These are phyloP conservation scores for Pyrenochaeta sp. DNA, from an alignment of 2,329 filamentous ascomycete genomes.

Conservation along the genomic window DNA sequence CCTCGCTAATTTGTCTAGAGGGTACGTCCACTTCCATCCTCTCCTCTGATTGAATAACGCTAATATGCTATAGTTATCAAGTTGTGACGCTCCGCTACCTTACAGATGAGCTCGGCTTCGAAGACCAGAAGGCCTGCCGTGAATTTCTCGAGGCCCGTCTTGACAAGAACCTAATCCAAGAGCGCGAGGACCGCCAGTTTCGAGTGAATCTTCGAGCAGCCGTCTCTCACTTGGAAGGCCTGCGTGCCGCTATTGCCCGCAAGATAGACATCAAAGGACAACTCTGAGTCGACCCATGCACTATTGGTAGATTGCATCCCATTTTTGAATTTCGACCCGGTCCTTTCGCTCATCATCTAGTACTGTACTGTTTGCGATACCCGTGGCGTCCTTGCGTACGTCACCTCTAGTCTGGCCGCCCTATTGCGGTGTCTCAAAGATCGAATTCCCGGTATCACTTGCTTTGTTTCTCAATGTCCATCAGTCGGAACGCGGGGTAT, in stretches of 20 bases:
- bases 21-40: conserved; percentile 66
- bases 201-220: conserved; percentile 68
- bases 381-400: conserved; percentile 31
- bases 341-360: conserved; percentile 16
- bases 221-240: conserved; percentile 71
- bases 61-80: conserved; percentile 78
- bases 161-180: conserved; percentile 77
- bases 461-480: conserved; percentile 29
- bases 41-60: conserved; percentile 28
- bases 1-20: conserved; percentile 90
- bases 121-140: conserved; percentile 87
- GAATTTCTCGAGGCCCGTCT: conserved; percentile 87
- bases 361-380: conserved; percentile 25
- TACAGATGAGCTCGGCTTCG: conserved; percentile 94
- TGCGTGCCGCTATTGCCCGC: conserved; percentile 77
- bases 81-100: conserved; percentile 88
- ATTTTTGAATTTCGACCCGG: conserved; percentile 9
- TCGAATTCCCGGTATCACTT: conserved; percentile 30
- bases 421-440: conserved; percentile 25
- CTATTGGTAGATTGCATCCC: conserved; percentile 12
- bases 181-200: conserved; percentile 64
- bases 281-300: conserved; percentile 67
- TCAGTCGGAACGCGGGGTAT: conserved; percentile 39
- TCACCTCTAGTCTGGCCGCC: conserved; percentile 23
- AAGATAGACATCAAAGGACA: conserved; percentile 97